Base-by-base conservation (phyloP, 2,329 filamentous ascomycete species). In the Nemania sp. region DNA sequence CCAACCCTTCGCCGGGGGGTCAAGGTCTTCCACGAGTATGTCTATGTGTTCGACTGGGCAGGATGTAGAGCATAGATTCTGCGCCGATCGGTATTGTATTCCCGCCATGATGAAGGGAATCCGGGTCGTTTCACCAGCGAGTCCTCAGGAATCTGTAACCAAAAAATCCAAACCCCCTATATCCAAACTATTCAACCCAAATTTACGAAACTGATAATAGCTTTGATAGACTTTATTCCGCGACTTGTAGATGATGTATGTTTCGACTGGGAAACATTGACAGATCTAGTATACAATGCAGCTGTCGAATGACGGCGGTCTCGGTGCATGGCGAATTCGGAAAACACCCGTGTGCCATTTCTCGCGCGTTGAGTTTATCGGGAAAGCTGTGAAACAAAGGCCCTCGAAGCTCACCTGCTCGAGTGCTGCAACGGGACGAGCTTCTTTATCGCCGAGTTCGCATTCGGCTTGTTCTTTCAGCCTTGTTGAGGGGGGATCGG, bases 21-120 rank as follows among this genome's bases (percentile, higher is more conserved):
- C 55, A 35, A 75, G 45, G 1, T 47, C 18, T 26, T 49, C 13
- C 1, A 6, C 1, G 1, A 43, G 43, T 15, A 56, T n/a, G 4
- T 41, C 35, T 43, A 68, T 57, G 49, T 71, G 69, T 1, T 62
- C 13, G 22, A 71, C 27, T 15, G 69, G 64, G 41, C 69, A 69
- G 10, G 18, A 29, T 4, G 20, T 2, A 24, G 67, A 66, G 47
- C 69, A 72, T 29, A 72, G 1, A 35, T 49, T 62, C 35, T 68
- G 69, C 11, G 29, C 62, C 2, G 41, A 57, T 26, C 38, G 41
- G 26, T 66, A 47, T 5, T 38, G 7, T 49, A 45, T 22, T 57
- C 5, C 13, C 15, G 22, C 53, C 67, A 70, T 70, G 43, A 10
- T 29, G n/a, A n/a, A n/a, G n/a, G 26, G 43, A 35, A 47, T 24